These are phyloP conservation scores for Crithidia bombi DNA, from an alignment of 208 protist genomes.

Conservation along the genomic window DNA sequence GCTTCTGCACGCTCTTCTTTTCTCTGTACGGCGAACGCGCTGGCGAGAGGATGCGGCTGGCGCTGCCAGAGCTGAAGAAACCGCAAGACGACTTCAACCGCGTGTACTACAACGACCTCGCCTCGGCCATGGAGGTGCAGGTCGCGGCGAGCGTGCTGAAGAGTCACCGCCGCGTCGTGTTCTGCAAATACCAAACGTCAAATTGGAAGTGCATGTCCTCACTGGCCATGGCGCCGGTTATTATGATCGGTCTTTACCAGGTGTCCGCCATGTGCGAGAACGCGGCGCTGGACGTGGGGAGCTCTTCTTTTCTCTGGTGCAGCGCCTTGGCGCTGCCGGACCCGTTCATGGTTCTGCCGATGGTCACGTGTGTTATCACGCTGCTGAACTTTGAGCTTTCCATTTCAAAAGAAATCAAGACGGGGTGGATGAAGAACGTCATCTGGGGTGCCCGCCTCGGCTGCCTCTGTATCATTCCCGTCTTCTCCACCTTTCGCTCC, in stretches of 20 bases:
- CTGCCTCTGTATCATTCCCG: conserved; percentile 71
- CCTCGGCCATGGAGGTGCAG: conserved; percentile 82
- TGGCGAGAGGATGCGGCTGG: conserved; percentile 73
- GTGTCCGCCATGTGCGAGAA: conserved; percentile 68
- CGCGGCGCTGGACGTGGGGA: conserved; percentile 58
- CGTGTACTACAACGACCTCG: conserved; percentile 73
- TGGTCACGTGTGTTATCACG: conserved; percentile 62
- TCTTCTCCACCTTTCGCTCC: conserved; percentile 58
- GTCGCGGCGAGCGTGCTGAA: conserved; percentile 72
- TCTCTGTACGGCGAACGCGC: conserved; percentile 90
- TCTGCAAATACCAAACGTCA: conserved; percentile 70
- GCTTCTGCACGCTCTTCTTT: conserved; percentile 68
- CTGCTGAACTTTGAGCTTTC: conserved; percentile 90
- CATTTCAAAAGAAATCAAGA: conserved; percentile 68
- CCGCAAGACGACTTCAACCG: conserved; percentile 79
- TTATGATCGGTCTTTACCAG: conserved; percentile 68
- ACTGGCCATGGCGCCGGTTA: conserved; percentile 66
- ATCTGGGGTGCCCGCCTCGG: conserved; percentile 83
- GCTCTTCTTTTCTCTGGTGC: conserved; percentile 81
- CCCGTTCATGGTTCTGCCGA: conserved; percentile 70
- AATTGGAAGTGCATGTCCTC: conserved; percentile 70
- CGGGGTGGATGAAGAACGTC: conserved; percentile 77
- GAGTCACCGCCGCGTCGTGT: conserved; percentile 79
- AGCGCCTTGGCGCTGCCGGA: conserved; percentile 74
- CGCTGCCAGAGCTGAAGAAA: conserved; percentile 63